A percentile compares a stretch with the other conserved stretches of the same genome.
phyloP scores from a whole-genome alignment of 1,139 yeast genomes.

The Kurtzmaniella quercitrusa region DNA sequence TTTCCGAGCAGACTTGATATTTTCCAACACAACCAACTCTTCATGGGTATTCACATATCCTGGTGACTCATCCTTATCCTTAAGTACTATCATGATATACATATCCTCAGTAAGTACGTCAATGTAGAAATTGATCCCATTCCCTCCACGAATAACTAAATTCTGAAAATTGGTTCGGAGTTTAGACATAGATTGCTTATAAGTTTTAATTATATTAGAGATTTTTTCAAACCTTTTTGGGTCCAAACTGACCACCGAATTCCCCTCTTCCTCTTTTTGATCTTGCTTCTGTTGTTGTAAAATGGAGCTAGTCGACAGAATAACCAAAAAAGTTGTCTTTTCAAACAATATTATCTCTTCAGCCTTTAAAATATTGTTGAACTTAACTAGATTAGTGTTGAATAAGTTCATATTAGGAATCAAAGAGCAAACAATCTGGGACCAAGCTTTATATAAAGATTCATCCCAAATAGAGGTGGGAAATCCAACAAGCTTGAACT shows the following conservation, averaged over 20 bases:
- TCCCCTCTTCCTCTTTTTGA: slow-evolving; percentile 3
- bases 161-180: slow-evolving; percentile 81
- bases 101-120: slow-evolving; percentile 72
- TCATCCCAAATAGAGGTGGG: slow-evolving; percentile 99
- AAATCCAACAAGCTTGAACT: slow-evolving; percentile 79
- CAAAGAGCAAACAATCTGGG: slow-evolving; percentile 88
- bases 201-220: slow-evolving; percentile 88
- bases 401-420: slow-evolving; percentile 87
- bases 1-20: slow-evolving; percentile 61
- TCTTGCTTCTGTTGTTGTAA: slow-evolving; percentile 19
- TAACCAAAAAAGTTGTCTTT: slow-evolving; percentile 87
- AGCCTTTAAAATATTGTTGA: slow-evolving; percentile 76
- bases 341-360: slow-evolving; percentile 91
- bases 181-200: slow-evolving; percentile 88
- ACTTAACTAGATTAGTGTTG: slow-evolving; percentile 69
- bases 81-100: slow-evolving; percentile 68
- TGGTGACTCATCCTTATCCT: slow-evolving; percentile 23
- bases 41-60: slow-evolving; percentile 39
- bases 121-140: slow-evolving; percentile 61
- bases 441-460: slow-evolving; percentile 94
- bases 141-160: slow-evolving; percentile 68
- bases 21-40: slow-evolving; percentile 60
- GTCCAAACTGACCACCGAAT: slow-evolving; percentile 42
- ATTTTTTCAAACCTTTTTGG: slow-evolving; percentile 94
- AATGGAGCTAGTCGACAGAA: slow-evolving; percentile 61